Evolutionary conservation across 2,329 filamentous ascomycete genomes (phyloP).

Genomic region (Fusarium anguioides): DNA sequence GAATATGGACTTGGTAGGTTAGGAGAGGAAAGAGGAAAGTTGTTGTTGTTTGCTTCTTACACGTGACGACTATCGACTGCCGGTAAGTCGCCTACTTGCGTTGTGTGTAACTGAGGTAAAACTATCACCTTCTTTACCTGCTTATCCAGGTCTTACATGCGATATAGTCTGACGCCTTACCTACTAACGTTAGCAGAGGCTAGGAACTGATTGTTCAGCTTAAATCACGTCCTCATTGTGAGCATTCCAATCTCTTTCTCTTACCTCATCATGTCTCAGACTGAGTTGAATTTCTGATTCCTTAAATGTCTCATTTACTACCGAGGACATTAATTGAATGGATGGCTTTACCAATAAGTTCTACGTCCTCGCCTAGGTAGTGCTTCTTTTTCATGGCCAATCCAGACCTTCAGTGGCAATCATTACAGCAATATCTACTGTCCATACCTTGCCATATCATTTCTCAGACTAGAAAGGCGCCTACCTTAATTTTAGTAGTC

Average conservation of each 20-base stretch:
- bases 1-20: no score
- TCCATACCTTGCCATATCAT: background rate
- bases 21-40: background rate
- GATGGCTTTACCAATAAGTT: background rate
- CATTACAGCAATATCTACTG: background rate
- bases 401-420: background rate
- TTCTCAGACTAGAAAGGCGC: background rate
- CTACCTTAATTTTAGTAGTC: background rate
- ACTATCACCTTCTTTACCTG: no score
- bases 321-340: background rate
- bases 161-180: background rate
- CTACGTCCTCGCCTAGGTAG: background rate
- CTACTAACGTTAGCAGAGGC: background rate
- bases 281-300: background rate
- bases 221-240: background rate
- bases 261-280: conserved; percentile 15
- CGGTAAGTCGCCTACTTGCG: background rate
- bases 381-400: conserved; percentile 1
- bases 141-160: no score
- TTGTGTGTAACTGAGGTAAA: no score
- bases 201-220: background rate
- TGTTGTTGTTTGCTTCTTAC: background rate
- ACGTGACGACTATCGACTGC: conserved; percentile 17
- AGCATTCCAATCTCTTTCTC: conserved; percentile 24
- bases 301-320: conserved; percentile 3